Evolutionary conservation across 2,329 filamentous ascomycete genomes (phyloP).

Genomic region (Claviceps purpurea): DNA sequence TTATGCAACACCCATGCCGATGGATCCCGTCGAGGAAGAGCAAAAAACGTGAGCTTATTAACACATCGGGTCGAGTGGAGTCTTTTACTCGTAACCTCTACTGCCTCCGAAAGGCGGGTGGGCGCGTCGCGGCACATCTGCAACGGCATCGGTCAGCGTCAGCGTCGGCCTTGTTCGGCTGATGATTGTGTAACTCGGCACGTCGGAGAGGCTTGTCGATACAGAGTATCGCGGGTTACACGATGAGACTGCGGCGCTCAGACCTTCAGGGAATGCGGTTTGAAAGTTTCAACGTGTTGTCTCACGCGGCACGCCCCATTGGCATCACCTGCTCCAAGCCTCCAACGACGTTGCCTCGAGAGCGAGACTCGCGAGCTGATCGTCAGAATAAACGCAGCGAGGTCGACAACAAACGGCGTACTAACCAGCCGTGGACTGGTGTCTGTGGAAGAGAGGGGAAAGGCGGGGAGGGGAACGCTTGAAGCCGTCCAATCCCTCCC

Average conservation of each 20-base stretch:
- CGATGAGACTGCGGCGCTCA: not conserved
- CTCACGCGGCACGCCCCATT: not conserved
- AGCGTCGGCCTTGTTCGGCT: not conserved
- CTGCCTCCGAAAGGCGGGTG: not conserved
- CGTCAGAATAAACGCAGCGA: not conserved
- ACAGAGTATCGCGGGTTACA: not conserved
- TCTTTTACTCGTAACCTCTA: not conserved
- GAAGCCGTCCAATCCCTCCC: too few species aligned
- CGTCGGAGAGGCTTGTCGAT: not conserved
- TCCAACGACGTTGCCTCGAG: not conserved
- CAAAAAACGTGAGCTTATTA: too few species aligned
- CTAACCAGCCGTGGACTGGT: not conserved
- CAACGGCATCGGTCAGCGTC: not conserved
- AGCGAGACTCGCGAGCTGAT: not conserved
- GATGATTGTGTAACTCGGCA: not conserved
- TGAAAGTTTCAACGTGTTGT: not conserved
- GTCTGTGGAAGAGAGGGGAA: not conserved
- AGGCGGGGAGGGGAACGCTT: not conserved
- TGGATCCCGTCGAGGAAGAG: not conserved
- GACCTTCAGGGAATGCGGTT: not conserved
- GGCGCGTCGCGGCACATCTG: not conserved
- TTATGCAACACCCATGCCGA: not conserved
- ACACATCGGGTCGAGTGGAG: not conserved
- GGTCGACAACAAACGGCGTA: not conserved
- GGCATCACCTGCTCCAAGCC: not conserved